Percentiles rank a stretch among this genome's conserved stretches.
phyloP scores from a whole-genome alignment of 352 stramenopile species.

The Pythium guiyangense region DNA sequence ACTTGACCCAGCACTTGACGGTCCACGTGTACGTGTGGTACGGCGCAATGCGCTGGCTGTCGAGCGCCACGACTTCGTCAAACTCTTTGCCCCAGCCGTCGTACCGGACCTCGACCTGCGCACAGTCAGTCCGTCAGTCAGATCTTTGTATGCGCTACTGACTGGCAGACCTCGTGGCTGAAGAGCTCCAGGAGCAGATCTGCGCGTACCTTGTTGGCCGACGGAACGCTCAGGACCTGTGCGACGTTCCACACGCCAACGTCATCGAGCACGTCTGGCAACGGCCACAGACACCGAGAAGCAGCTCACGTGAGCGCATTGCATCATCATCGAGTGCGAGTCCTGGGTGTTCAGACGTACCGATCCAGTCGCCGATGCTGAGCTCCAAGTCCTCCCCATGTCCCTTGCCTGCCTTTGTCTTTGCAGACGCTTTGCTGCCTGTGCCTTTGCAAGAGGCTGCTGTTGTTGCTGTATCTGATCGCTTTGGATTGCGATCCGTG shows the following conservation, averaged over 20 bases:
- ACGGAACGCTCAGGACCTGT: constrained; percentile 30
- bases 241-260: constrained; percentile 71
- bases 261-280: constrained; percentile 52
- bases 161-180: not conserved
- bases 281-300: not conserved
- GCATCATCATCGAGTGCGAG: too few relatives aligned
- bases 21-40: constrained; percentile 73
- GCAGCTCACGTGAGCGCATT: not conserved
- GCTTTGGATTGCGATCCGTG: too few relatives aligned
- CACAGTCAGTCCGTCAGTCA: not conserved
- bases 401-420: not conserved
- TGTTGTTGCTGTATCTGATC: not conserved
- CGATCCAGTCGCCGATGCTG: constrained; percentile 13
- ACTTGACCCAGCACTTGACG: constrained; percentile 81
- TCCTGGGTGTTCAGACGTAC: not conserved
- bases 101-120: constrained; percentile 57
- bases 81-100: constrained; percentile 56
- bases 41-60: constrained; percentile 56
- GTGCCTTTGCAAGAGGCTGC: not conserved
- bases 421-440: not conserved
- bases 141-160: not conserved
- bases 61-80: constrained; percentile 50
- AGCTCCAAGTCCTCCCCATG: constrained; percentile 1
- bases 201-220: constrained; percentile 1
- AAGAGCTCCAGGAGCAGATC: too few relatives aligned